A percentile compares a stretch with the other conserved stretches of the same genome.
Conservation (phyloP, 257 asterid genomes). For the Dorcoceras hygrometricum region DNA sequence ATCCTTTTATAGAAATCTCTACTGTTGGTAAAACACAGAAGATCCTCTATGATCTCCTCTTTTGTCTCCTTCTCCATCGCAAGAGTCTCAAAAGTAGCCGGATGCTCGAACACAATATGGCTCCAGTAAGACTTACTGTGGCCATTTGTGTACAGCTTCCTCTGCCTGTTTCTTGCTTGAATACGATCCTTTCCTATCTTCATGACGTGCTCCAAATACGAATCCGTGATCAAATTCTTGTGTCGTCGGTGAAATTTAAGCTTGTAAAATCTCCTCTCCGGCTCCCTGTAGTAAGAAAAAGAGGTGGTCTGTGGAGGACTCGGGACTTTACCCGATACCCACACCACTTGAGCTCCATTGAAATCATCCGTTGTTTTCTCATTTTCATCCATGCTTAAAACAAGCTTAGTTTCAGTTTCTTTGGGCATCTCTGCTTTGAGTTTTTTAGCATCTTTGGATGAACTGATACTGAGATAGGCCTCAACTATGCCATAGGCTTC, state of each 20-base stretch:
- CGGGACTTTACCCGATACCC: constrained; percentile 35
- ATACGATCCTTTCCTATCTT: constrained; percentile 28
- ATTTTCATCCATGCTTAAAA: constrained; percentile 50
- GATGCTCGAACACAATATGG: constrained; percentile 36
- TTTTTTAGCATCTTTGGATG: constrained; percentile 30
- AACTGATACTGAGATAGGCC: constrained; percentile 43
- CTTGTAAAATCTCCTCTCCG: constrained; percentile 34
- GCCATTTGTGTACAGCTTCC: constrained; percentile 38
- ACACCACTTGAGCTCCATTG: constrained; percentile 32
- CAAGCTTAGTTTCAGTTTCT: constrained; percentile 32
- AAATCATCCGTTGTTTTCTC: constrained; percentile 38
- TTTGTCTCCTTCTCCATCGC: constrained; percentile 36
- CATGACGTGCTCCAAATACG: constrained; percentile 35
- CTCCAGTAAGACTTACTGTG: constrained; percentile 32
- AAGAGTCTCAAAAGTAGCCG: constrained; percentile 34
- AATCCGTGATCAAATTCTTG: constrained; percentile 31
- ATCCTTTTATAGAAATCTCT: constrained; percentile 39
- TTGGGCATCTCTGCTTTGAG: constrained; percentile 47
- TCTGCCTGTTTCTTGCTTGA: constrained; percentile 25
- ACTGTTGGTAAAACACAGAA: constrained; percentile 30
- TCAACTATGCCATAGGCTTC: constrained; percentile 44
- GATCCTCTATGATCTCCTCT: constrained; percentile 35
- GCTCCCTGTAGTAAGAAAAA: constrained; percentile 20
- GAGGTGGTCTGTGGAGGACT: constrained; percentile 8
- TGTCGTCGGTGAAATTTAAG: constrained; percentile 31